Percentiles rank a stretch among this genome's conserved stretches.
These are phyloP conservation scores for Drechslera avenae DNA, from an alignment of 2,329 filamentous ascomycete genomes.

Conservation along the genomic window DNA sequence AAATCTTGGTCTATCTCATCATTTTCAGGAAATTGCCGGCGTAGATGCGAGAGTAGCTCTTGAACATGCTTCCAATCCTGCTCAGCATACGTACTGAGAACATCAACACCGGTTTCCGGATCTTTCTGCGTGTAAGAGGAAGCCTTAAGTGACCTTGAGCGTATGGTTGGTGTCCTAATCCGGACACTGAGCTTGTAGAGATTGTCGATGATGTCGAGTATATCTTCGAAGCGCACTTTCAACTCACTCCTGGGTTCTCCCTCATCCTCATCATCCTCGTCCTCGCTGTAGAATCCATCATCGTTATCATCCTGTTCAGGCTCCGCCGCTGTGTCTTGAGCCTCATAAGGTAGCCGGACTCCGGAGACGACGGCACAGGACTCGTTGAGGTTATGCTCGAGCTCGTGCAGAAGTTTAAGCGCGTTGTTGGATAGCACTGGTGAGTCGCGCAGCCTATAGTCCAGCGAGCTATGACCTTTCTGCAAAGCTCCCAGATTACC, in stretches of 20 bases:
- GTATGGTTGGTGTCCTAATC: slow-evolving; percentile 43
- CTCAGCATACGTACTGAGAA: slow-evolving; percentile 38
- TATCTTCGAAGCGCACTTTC: slow-evolving; percentile 43
- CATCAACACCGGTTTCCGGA: slow-evolving; percentile 43
- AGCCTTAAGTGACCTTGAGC: slow-evolving; percentile 43
- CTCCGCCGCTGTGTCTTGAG: slow-evolving; percentile 25
- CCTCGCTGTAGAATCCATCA: slow-evolving; percentile 34
- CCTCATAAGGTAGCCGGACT: slow-evolving; percentile 41
- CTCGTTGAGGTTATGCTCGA: slow-evolving; percentile 37
- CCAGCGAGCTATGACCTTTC: slow-evolving; percentile 45
- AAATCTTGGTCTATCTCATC: slow-evolving; percentile 22
- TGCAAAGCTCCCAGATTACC: slow-evolving; percentile 45
- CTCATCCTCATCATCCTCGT: slow-evolving; percentile 33
- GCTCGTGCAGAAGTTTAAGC: slow-evolving; percentile 42
- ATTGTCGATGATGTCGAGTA: slow-evolving; percentile 47
- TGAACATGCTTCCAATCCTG: slow-evolving; percentile 38
- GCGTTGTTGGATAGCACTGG: slow-evolving; percentile 41
- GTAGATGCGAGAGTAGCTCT: slow-evolving; percentile 37
- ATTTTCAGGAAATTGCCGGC: slow-evolving; percentile 16
- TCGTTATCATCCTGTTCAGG: slow-evolving; percentile 30
- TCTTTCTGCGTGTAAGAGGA: slow-evolving; percentile 43
- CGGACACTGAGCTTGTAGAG: slow-evolving; percentile 47
- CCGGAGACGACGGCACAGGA: slow-evolving; percentile 37
- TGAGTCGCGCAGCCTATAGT: slow-evolving; percentile 46
- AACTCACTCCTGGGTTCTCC: slow-evolving; percentile 36